Evolutionary conservation across 495 filamentous ascomycete genomes (phyloP).

Genomic region (Hypoxylon trugodes): DNA sequence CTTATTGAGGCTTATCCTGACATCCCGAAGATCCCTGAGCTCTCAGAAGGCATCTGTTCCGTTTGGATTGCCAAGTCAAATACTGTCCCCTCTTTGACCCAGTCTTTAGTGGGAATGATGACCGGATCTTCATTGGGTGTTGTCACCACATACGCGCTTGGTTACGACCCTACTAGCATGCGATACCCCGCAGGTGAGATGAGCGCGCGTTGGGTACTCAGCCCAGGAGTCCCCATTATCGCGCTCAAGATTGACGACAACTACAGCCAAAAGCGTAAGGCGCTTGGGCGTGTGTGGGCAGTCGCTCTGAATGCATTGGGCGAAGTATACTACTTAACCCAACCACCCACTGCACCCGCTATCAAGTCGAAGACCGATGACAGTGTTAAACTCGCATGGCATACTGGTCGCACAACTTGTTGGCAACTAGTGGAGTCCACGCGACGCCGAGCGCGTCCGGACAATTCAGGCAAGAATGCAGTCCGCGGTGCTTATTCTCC

Average conservation of each 20-base stretch:
- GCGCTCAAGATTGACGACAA: slow-evolving; percentile 84
- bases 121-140: slow-evolving; percentile 86
- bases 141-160: slow-evolving; percentile 83
- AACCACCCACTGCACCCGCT: slow-evolving; percentile 62
- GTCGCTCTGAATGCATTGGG: slow-evolving; percentile 89
- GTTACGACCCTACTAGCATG: slow-evolving; percentile 69
- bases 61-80: slow-evolving; percentile 93
- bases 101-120: slow-evolving; percentile 82
- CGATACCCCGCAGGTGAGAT: slow-evolving; percentile 77
- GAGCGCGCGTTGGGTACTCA: slow-evolving; percentile 86
- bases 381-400: slow-evolving; percentile 71
- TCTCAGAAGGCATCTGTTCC: slow-evolving; percentile 70
- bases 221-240: slow-evolving; percentile 92
- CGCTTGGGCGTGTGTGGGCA: slow-evolving; percentile 80
- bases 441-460: slow-evolving; percentile 68
- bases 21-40: slow-evolving; percentile 72
- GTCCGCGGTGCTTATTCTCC: slow-evolving; percentile 58
- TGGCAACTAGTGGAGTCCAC: slow-evolving; percentile 85
- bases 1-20: slow-evolving; percentile 62
- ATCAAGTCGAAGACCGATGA: slow-evolving; percentile 61
- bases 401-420: slow-evolving; percentile 74
- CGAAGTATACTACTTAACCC: slow-evolving; percentile 84
- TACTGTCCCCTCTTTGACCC: slow-evolving; percentile 72
- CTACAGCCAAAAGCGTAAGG: slow-evolving; percentile 72
- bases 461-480: slow-evolving; percentile 69